Base-by-base conservation (phyloP, 257 asterid species). In the Euphrasia confusa region DNA sequence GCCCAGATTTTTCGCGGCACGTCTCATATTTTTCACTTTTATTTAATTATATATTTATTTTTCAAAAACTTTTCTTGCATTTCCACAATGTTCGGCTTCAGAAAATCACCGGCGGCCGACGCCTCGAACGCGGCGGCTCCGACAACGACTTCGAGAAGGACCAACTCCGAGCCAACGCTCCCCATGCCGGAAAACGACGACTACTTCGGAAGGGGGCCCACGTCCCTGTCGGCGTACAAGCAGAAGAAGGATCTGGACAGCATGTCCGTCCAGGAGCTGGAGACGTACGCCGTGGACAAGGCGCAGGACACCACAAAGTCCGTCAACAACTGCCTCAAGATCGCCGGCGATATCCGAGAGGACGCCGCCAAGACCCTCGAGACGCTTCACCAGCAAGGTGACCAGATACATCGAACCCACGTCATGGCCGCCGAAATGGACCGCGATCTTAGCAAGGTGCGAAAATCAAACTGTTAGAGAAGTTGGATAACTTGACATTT, bases 391-490 rank as follows among this genome's bases (percentile, higher is more conserved):
- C 73, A 82, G 42, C 99, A 93, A 68, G 99, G 99, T 0, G 99
- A 93, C 67, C 99, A 93, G 53, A 93, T 93, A 14, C 84, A 87
- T 44, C 75, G 99, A 52, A 93, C 97, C 2, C 99, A 93, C 60
- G 71, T 76, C 71, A 89, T 83, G 99, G 95, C 97, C 42, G 95
- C 76, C 4, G 88, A 87, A 40, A 89, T 89, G 90, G 99, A 93
- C 18, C 70, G 69, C 0, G 97, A 93, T 73, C 71, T 93, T 74
- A 81, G 84, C 78, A 84, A 81, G 95, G 99, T 84, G 53, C 3
- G n/a, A n/a, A n/a, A n/a, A n/a, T n/a, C n/a, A n/a, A n/a, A n/a
- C n/a, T n/a, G n/a, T n/a, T n/a, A n/a, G n/a, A n/a, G n/a, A n/a
- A n/a, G n/a, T n/a, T n/a, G 24, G 24, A 0, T 1, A 21, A 21